A percentile compares a stretch with the other conserved stretches of the same genome.
phyloP scores from a whole-genome alignment of 345 rosid species.

The Salix dunnii region DNA sequence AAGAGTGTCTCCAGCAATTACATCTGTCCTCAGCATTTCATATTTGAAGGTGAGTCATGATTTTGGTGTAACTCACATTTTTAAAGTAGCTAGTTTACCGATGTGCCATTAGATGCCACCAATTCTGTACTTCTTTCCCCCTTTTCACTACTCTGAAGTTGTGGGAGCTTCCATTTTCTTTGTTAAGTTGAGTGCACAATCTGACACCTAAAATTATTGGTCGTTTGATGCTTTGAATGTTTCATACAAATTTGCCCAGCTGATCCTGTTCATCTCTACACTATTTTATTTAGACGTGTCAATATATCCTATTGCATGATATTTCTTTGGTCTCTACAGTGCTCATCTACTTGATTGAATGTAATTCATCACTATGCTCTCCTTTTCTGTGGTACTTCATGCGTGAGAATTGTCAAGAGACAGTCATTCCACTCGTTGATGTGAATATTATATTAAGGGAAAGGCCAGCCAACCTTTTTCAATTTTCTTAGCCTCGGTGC shows the following conservation, averaged over 20 bases:
- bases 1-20: constrained; percentile 13
- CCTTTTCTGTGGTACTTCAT: neutral
- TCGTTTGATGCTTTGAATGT: neutral
- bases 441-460: neutral
- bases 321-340: neutral
- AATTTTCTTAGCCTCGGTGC: neutral
- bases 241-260: neutral
- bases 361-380: neutral
- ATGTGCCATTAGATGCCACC: neutral
- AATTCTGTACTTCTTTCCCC: neutral
- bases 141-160: neutral
- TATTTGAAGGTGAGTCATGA: constrained; percentile 39
- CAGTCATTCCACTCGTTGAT: neutral
- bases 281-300: neutral
- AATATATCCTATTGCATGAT: neutral
- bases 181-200: neutral
- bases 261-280: neutral
- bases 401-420: neutral
- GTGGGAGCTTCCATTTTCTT: neutral
- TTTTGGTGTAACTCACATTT: neutral
- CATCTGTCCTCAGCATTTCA: constrained; percentile 47
- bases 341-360: neutral
- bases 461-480: neutral
- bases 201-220: neutral
- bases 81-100: neutral